Evolutionary conservation across 2,329 filamentous ascomycete species (phyloP), one percentile per base, ranked within the genome.

Genomic region (Aspergillus proliferans): DNA sequence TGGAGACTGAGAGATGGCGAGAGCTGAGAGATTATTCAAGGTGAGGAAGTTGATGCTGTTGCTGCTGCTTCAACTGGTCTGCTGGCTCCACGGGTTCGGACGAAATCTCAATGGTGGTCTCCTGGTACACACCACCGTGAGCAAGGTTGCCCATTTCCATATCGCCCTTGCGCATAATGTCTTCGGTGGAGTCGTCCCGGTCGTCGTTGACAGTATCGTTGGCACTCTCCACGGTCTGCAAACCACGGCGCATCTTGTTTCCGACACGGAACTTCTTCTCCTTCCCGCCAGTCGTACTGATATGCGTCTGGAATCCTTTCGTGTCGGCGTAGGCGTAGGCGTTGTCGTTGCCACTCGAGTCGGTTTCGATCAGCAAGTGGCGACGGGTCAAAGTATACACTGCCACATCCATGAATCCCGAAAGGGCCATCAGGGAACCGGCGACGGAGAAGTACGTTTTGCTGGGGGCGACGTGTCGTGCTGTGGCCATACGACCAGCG

Each of bases 381-480:
- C 75, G 75, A 14, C 80, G 72, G 0, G 80, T 82, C 15, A 80
- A 57, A 0, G 77, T 77, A 65, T 82, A 83, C 5, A 83, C 70
- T 0, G 77, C 57, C n/a, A 79, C 77, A 61, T 83, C 79, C 14
- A 81, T 72, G 67, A 76, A 75, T 15, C 80, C 80, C 46, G 79
- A 82, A 9, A 75, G 72, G 2, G 77, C 76, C 61, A 82, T 79
- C 55, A 82, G 69, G 4, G 75, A 72, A 15, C 78, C 79, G 1
- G 76, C 73, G 2, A 76, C 65, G 55, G 73, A 76, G 39, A 79
- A 73, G 52, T 75, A 74, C 10, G 69, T 66, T n/a, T 61, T 62
- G 39, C 68, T 66, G 3, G 67, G 63, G 2, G 55, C 46, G n/a
- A 60, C 39, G 15, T 66, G 61, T 4, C 63, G 58, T 18, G 66